A percentile compares a stretch with the other conserved stretches of the same genome.
phyloP scores from a whole-genome alignment of 257 asterid species.

The Solanum appendiculatum region DNA sequence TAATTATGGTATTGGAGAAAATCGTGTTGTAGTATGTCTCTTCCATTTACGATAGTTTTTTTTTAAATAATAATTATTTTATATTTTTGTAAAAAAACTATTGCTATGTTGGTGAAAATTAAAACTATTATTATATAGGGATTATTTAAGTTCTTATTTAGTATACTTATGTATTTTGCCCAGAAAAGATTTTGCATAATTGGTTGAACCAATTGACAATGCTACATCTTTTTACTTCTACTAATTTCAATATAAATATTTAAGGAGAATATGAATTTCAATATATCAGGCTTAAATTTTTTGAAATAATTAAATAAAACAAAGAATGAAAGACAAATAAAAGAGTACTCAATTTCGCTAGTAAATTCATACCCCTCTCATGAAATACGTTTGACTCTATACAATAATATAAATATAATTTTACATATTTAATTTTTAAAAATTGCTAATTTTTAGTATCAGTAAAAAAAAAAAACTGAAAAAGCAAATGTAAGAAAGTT shows the following conservation, averaged over 20 bases:
- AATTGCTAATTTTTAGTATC: background rate
- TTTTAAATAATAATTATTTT: too few species aligned
- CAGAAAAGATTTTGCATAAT: background rate
- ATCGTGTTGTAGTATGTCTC: too few species aligned
- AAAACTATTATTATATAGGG: too few species aligned
- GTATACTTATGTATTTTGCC: too few species aligned
- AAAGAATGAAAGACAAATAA: background rate
- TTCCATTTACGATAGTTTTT: too few species aligned
- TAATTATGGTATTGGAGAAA: too few species aligned
- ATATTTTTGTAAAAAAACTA: too few species aligned
- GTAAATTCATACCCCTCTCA: background rate
- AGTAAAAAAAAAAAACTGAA: background rate
- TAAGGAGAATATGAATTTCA: background rate
- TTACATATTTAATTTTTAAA: background rate
- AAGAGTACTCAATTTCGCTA: background rate
- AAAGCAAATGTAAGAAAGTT: background rate
- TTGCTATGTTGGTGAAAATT: too few species aligned
- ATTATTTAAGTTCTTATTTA: too few species aligned
- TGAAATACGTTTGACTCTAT: too few species aligned
- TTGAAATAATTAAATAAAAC: background rate
- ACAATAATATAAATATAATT: background rate
- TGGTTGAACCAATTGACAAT: background rate
- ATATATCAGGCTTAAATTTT: background rate
- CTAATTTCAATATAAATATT: background rate
- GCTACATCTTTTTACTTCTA: background rate